A percentile compares a stretch with the other conserved stretches of the same genome.
Evolutionary conservation across 768 basidiomycete species (phyloP).

Genomic region (Megacollybia marginata): DNA sequence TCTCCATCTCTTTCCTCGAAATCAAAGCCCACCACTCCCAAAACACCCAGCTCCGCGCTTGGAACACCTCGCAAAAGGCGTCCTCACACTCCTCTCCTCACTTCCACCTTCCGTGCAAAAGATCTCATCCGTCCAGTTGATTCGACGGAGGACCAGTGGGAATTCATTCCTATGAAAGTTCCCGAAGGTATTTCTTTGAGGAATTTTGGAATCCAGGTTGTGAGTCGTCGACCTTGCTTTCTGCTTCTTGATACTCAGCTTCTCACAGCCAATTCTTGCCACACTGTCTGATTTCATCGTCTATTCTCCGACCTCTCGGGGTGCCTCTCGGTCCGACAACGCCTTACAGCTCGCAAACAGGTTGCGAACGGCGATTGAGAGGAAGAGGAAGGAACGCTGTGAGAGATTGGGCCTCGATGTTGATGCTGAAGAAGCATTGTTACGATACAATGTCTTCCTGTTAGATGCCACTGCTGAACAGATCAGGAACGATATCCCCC

Average conservation of each 20-base stretch:
- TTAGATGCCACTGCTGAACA: slow-evolving; percentile 48
- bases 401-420: slow-evolving; percentile 9
- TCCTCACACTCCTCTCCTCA: slow-evolving; percentile 32
- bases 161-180: slow-evolving; percentile 64
- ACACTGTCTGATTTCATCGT: slow-evolving; percentile 87
- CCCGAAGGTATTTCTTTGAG: slow-evolving; percentile 79
- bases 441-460: slow-evolving; percentile 74
- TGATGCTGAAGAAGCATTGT: slow-evolving; percentile 16
- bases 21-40: not conserved
- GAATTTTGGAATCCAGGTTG: slow-evolving; percentile 86
- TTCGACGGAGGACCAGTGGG: slow-evolving; percentile 35
- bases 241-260: not conserved
- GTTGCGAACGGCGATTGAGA: slow-evolving; percentile 55
- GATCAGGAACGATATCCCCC: slow-evolving; percentile 35
- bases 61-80: slow-evolving; percentile 8
- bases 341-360: slow-evolving; percentile 56
- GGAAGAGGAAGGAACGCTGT: slow-evolving; percentile 46
- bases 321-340: slow-evolving; percentile 39
- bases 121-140: slow-evolving; percentile 1
- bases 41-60: slow-evolving; percentile 4
- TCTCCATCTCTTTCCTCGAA: not conserved
- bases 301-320: slow-evolving; percentile 60
- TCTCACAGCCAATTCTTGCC: slow-evolving; percentile 66
- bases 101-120: slow-evolving; percentile 40
- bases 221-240: slow-evolving; percentile 35